A percentile compares a stretch with the other conserved stretches of the same genome.
phyloP scores from a whole-genome alignment of 2,329 filamentous ascomycete species.

The Karstenula rhodostoma region DNA sequence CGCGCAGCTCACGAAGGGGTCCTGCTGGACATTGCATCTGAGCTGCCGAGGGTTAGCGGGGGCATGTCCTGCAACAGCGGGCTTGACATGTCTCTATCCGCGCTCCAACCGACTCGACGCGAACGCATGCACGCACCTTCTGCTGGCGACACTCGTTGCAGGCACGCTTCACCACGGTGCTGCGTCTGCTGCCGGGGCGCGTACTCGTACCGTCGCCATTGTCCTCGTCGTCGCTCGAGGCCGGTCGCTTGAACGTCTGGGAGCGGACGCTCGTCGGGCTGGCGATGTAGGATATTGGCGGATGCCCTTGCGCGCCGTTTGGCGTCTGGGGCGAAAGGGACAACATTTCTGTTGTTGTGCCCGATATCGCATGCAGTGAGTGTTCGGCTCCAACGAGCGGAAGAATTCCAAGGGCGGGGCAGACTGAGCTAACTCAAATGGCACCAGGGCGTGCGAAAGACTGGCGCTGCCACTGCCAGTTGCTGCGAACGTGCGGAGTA shows the following conservation, averaged over 20 bases:
- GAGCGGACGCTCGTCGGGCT: conserved; percentile 41
- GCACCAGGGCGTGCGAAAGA: conserved; percentile 2
- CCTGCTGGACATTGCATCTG: conserved; percentile 83
- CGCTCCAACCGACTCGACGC: background rate
- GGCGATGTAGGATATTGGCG: conserved; percentile 36
- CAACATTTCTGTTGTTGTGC: conserved; percentile 22
- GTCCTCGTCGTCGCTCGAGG: conserved; percentile 48
- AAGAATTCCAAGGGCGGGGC: conserved; percentile 14
- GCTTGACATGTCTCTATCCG: background rate
- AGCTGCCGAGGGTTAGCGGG: conserved; percentile 60
- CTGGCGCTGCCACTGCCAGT: conserved; percentile 5
- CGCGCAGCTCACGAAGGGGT: conserved; percentile 79
- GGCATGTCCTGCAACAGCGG: conserved; percentile 2
- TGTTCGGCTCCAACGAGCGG: conserved; percentile 8
- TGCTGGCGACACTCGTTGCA: conserved; percentile 88
- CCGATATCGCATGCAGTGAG: conserved; percentile 16
- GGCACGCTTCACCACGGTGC: conserved; percentile 68
- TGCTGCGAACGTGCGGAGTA: conserved; percentile 12
- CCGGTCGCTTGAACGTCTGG: conserved; percentile 47
- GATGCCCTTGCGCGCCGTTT: conserved; percentile 32
- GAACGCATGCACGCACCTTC: conserved; percentile 66
- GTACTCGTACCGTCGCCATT: conserved; percentile 36
- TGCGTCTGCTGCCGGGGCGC: conserved; percentile 36
- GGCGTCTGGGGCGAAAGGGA: conserved; percentile 46
- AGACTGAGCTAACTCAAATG: conserved; percentile 12